Conservation (phyloP, 148 eudicot genomes). For the Persicaria tinctoria region DNA sequence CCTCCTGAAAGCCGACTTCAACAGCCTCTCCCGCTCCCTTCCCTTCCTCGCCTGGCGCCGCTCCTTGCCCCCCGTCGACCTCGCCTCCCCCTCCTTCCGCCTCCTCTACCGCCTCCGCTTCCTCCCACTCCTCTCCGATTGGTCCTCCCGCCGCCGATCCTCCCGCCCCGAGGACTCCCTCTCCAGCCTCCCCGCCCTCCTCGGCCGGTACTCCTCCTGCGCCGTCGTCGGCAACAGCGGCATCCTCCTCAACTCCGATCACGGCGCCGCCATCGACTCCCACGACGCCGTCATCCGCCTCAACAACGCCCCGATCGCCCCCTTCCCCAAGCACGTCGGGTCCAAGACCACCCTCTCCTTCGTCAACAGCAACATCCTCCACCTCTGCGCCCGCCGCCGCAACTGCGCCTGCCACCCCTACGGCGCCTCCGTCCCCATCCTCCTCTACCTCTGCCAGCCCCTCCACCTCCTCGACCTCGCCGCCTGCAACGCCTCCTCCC, state of each 20-base stretch:
- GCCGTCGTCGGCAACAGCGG: too few species aligned
- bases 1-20: constrained; percentile 15
- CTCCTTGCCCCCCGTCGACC: constrained; percentile 31
- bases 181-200: not conserved
- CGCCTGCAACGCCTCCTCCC: constrained; percentile 65
- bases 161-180: not conserved
- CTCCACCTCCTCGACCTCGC: constrained; percentile 62
- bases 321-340: too few species aligned
- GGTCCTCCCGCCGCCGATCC: constrained; percentile 22
- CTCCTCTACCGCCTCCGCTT: too few species aligned
- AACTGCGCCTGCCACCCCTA: constrained; percentile 8
- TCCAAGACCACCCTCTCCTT: constrained; percentile 57
- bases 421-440: constrained; percentile 59
- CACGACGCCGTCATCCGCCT: too few species aligned
- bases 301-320: too few species aligned
- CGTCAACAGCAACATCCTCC: constrained; percentile 75
- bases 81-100: constrained; percentile 23
- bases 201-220: too few species aligned
- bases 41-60: constrained; percentile 10
- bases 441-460: too few species aligned
- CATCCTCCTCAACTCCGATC: too few species aligned
- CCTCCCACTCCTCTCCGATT: constrained; percentile 34
- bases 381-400: constrained; percentile 54
- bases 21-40: not conserved
- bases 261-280: too few species aligned